Base-by-base conservation (phyloP, 768 basidiomycete species). In the Macrolepiota dolichaula region DNA sequence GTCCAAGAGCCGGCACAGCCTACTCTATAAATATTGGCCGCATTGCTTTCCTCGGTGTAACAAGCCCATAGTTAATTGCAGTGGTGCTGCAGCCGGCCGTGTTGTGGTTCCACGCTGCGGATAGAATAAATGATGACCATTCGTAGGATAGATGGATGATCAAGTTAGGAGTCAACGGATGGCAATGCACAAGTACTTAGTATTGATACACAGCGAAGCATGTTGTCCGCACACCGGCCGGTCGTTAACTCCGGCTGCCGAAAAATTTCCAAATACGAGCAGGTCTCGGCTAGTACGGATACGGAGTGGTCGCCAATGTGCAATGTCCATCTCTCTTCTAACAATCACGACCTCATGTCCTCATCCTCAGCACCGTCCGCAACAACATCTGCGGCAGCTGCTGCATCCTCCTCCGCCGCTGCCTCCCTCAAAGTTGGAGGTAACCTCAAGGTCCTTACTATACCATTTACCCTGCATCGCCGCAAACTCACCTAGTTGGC, bases 361-460 rank as follows among this genome's bases (percentile, higher is more conserved):
- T 46, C 55, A 65, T 53, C 74, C 52, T 67, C 75, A n/a, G 61
- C 71, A 42, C 67, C 78, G 63, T 71, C 77, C 62, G 67, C 73
- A 38, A 68, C 73, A 38, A 68, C 76, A 42, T 60, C 73, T 37
- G 63, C 71, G 55, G 68, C 70, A 27, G 72, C 76, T 24, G 74
- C 80, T 10, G 75, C 82, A 4, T 65, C 81, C 7, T 72, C 80
- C 4, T 73, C 82, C 24, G 63, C 79, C 32, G 70, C 63, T 9
- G 63, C 76, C 2, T 71, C 77, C 0, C 59, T 83, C n/a, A 67
- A 72, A 67, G 69, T 74, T 59, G 56, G 74, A 63, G 68, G 66
- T 0, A 86, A 82, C 65, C 82, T 86, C 72, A 86, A 86, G 76
- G 85, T 84, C 17, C 32, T 66, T 62, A 38, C 38, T 7, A 15